Evolutionary conservation across 768 basidiomycete species (phyloP), one percentile per base, ranked within the genome.

Genomic region (Serendipita indica): DNA sequence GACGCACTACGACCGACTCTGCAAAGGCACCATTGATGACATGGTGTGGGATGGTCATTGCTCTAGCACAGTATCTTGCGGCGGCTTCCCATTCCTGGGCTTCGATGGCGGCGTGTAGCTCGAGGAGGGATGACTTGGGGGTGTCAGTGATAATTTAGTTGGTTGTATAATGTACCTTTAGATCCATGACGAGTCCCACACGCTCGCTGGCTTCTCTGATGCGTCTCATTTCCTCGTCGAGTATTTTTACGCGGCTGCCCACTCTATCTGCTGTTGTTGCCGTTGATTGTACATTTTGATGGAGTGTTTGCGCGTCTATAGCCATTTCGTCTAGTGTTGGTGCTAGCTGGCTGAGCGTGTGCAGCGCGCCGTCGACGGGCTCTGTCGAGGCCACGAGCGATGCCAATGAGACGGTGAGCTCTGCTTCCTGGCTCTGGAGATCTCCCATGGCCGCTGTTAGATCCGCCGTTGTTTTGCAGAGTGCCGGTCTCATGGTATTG

Each of bases 21-120:
- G 94, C 89, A 66, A 96, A 98, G 2, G 79, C 76, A 2, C 90
- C 89, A 27, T 81, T 79, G 28, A 87, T 80, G 34, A 99, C 83
- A 39, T 84, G 80, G 4, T 72, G 66, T 1, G 92, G 86, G 13
- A 96, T 73, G 0, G 84, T 74, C 86, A 94, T 93, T 1, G 92
- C 94, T 20, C 90, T 76, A 32, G 88, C 82, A 70, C 93, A 94
- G 66, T 90, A 85, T 60, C 90, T 78, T 0, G 92, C 83, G 2
- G 96, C 96, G 2, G 87, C 80, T 68, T 99, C 96, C 96, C 96
- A 99, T 66, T 98, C 96, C 63, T 87, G 80, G 43, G 73, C 74
- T 30, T 86, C 83, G 30, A 97, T 92, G 13, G 80, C 72, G 7
- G 72, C 64, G 45, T 79, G 74, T 13, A 84, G 69, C 20, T 75